Base-by-base conservation (phyloP, 2,329 filamentous ascomycete species). In the Pseudovirgaria hyperparasitica region DNA sequence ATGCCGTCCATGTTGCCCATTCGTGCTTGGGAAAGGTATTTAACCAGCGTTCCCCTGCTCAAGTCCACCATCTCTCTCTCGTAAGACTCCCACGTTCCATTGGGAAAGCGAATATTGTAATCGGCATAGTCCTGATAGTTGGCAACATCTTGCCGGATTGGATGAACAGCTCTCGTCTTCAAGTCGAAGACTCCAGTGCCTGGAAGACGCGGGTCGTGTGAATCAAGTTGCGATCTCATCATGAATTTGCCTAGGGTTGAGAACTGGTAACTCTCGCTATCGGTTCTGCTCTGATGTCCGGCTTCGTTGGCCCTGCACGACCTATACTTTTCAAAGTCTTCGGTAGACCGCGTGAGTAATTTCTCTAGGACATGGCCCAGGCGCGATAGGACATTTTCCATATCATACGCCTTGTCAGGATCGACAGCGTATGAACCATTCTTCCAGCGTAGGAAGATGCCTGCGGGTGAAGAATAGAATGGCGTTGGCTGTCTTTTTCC, bases 1-100 rank as follows among this genome's bases (percentile, higher is more conserved):
- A 96, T 94, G 28, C 90, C 90, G 48, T 98, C 87, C 92, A 98
- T 98, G 26, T 86, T 76, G 11, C 92, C 90, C 72, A 98, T 92
- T 23, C 90, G 81, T 16, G 87, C 92, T 55, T 98, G 90, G 16
- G 98, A 64, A 7, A 86, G 93, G 53, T 98, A 98, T 48, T 98
- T 98, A 29, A 98, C 62, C 58, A 98, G 87, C 0, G 87, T 90
- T 2, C 86, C 72, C 28, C 92, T 72, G 33, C 92, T 87, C 85
- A 98, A 92, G 53, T 98, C 90, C 50, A 78, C 92, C 52, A 90
- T 94, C 46, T 98, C 92, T 32, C 86, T 75, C 57, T 98, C 90
- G 50, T 78, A 98, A 0, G 87, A 96, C 50, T 92, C 79, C 65
- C 70, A 98, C 31, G 75, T 64, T 10, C 92, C 92, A 28, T 74